A percentile compares a stretch with the other conserved stretches of the same genome.
Evolutionary conservation across 305 asterid genomes (phyloP).

Genomic region (Ilex paraguariensis): DNA sequence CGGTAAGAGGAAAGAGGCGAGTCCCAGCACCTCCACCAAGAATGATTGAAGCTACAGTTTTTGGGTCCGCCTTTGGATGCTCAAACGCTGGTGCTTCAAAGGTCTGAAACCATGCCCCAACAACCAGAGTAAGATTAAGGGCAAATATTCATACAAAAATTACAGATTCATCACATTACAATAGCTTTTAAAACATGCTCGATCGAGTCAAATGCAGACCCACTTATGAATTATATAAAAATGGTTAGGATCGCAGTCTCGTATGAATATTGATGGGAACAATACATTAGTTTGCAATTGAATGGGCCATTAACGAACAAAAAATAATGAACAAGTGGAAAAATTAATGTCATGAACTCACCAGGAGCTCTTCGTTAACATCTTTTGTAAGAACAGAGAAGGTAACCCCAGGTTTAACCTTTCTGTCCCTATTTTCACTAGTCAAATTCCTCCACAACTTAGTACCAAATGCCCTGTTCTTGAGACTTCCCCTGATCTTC

Average conservation of each 20-base stretch:
- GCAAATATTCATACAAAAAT: conserved; percentile 1
- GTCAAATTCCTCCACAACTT: conserved; percentile 21
- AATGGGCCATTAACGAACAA: too few species aligned
- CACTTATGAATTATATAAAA: too few species aligned
- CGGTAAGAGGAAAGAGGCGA: conserved; percentile 93
- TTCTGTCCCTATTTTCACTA: conserved; percentile 20
- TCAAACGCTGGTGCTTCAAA: conserved; percentile 38
- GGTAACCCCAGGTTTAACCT: conserved; percentile 50
- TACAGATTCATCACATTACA: neutral
- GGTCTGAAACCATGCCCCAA: conserved; percentile 34
- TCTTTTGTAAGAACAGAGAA: conserved; percentile 66
- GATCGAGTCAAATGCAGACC: too few species aligned
- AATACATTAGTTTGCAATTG: too few species aligned
- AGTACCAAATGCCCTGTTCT: conserved; percentile 26
- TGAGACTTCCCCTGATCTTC: conserved; percentile 31
- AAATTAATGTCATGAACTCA: conserved; percentile 16
- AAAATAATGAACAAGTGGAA: neutral
- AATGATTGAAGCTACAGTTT: conserved; percentile 69
- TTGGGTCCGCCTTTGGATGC: conserved; percentile 59
- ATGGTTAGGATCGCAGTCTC: too few species aligned
- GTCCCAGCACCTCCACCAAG: conserved; percentile 98
- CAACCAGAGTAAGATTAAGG: neutral
- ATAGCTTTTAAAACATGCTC: too few species aligned
- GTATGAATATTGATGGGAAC: too few species aligned
- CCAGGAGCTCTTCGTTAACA: conserved; percentile 55